Evolutionary conservation across 164 flowering plant species (phyloP).

Genomic region (Vitis cinerea): DNA sequence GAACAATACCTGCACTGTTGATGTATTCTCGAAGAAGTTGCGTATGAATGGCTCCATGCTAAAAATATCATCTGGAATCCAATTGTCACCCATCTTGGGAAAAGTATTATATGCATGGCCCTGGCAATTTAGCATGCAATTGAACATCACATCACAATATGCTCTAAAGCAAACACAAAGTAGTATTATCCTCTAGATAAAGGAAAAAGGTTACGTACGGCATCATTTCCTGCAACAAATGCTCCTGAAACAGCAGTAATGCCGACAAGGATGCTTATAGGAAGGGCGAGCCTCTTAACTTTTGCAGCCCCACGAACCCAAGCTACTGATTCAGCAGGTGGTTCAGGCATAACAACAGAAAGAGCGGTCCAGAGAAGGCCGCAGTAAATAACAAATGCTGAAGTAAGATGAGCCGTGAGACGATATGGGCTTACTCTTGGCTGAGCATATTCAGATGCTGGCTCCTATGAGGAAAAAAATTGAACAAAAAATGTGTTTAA

Average conservation of each 20-base stretch:
- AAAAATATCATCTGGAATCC: slow-evolving; percentile 86
- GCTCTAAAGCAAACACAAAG: too few species aligned
- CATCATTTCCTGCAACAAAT: slow-evolving; percentile 99
- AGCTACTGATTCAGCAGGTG: slow-evolving; percentile 73
- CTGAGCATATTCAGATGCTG: slow-evolving; percentile 49
- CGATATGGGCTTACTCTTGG: slow-evolving; percentile 98
- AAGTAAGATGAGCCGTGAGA: slow-evolving; percentile 92
- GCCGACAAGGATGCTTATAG: slow-evolving; percentile 77
- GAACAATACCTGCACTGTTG: slow-evolving; percentile 81
- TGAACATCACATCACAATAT: too few species aligned
- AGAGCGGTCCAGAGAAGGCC: slow-evolving; percentile 95
- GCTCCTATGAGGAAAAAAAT: slow-evolving; percentile 49
- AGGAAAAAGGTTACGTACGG: slow-evolving; percentile 44
- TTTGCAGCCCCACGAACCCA: slow-evolving; percentile 94
- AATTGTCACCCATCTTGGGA: slow-evolving; percentile 96
- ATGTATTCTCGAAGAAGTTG: slow-evolving; percentile 92
- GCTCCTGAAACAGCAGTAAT: slow-evolving; percentile 93
- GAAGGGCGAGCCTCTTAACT: slow-evolving; percentile 73
- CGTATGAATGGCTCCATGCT: slow-evolving; percentile 79
- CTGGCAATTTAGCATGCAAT: slow-evolving; percentile 29
- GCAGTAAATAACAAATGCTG: slow-evolving; percentile 86
- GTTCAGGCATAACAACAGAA: slow-evolving; percentile 97
- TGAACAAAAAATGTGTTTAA: background rate
- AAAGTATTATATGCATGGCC: slow-evolving; percentile 94
- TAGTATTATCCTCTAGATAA: background rate